A percentile compares a stretch with the other conserved stretches of the same genome.
Evolutionary conservation across 2,329 filamentous ascomycete genomes (phyloP).

Genomic region (Myriosclerotinia scirpicola): DNA sequence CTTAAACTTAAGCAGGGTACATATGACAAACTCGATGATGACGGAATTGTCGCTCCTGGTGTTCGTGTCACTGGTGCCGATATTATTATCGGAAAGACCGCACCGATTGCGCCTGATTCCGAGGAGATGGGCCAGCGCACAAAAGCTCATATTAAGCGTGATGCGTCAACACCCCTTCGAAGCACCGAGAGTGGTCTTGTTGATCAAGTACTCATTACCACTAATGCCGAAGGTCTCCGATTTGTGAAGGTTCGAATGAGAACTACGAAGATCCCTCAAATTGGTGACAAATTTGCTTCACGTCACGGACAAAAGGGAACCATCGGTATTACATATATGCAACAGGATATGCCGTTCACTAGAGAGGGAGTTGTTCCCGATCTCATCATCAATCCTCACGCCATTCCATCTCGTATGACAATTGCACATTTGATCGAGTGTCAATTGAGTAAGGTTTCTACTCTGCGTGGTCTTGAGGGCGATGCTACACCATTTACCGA

Average conservation of each 20-base stretch:
- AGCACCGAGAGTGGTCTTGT: conserved; percentile 97
- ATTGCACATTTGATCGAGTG: conserved; percentile 99
- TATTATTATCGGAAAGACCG: conserved; percentile 98
- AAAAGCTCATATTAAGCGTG: conserved; percentile 85
- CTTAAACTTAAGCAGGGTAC: conserved; percentile 91
- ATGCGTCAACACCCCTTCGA: conserved; percentile 90
- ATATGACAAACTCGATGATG: conserved; percentile 96
- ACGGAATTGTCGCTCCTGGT: conserved; percentile 91
- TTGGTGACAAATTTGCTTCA: conserved; percentile 98
- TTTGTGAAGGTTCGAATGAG: conserved; percentile 98
- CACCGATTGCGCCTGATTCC: conserved; percentile 86
- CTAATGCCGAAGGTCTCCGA: conserved; percentile 88
- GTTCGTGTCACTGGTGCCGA: conserved; percentile 95
- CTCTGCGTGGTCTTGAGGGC: conserved; percentile 90
- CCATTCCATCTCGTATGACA: conserved; percentile 99
- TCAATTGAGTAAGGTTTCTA: conserved; percentile 92
- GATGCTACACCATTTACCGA: conserved; percentile 98
- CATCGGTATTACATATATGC: conserved; percentile 95
- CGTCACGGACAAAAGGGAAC: conserved; percentile 99
- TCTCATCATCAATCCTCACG: conserved; percentile 98
- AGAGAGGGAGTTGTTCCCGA: conserved; percentile 89
- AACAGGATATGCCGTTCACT: conserved; percentile 99
- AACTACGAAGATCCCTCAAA: conserved; percentile 97
- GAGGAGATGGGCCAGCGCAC: conserved; percentile 93
- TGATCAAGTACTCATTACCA: conserved; percentile 89